Evolutionary conservation across 306 rosid species (phyloP).

Genomic region (Prunus davidiana): DNA sequence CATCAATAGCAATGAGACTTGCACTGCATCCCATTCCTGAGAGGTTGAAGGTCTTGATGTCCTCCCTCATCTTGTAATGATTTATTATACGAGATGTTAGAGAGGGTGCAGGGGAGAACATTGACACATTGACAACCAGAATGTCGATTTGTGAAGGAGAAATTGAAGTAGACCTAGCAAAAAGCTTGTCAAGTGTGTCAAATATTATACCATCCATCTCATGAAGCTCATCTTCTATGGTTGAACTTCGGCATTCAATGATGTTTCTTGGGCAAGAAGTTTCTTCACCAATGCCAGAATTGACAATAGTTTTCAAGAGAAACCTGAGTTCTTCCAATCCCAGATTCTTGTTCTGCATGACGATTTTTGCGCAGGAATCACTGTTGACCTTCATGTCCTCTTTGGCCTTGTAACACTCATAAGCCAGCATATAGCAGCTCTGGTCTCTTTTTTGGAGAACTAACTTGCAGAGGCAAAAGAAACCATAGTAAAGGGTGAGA

Average conservation of each 20-base stretch:
- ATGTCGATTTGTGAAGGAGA: conserved; percentile 62
- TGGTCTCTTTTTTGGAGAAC: conserved; percentile 45
- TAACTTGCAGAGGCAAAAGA: conserved; percentile 29
- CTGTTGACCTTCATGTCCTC: conserved; percentile 54
- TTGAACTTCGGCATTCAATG: conserved; percentile 42
- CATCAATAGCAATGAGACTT: conserved; percentile 64
- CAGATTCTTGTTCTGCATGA: conserved; percentile 51
- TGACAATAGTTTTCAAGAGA: conserved; percentile 61
- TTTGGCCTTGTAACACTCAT: conserved; percentile 63
- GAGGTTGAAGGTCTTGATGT: conserved; percentile 59
- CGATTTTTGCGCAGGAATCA: conserved; percentile 40
- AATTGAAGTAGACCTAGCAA: conserved; percentile 31
- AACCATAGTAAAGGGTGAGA: conserved; percentile 27
- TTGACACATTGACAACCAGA: conserved; percentile 75
- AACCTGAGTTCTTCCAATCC: conserved; percentile 62
- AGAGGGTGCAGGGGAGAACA: conserved; percentile 74
- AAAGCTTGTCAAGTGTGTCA: conserved; percentile 63
- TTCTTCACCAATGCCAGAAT: conserved; percentile 74
- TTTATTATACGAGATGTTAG: conserved; percentile 63
- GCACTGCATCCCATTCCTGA: conserved; percentile 94
- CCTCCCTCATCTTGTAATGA: conserved; percentile 76
- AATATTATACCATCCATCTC: conserved; percentile 78
- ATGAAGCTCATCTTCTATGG: conserved; percentile 31
- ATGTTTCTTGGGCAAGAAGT: conserved; percentile 70
- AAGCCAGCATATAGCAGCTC: conserved; percentile 66